Evolutionary conservation across 768 basidiomycete species (phyloP), one percentile per base, ranked within the genome.

Genomic region (Rhodosporidiobolus sp.): DNA sequence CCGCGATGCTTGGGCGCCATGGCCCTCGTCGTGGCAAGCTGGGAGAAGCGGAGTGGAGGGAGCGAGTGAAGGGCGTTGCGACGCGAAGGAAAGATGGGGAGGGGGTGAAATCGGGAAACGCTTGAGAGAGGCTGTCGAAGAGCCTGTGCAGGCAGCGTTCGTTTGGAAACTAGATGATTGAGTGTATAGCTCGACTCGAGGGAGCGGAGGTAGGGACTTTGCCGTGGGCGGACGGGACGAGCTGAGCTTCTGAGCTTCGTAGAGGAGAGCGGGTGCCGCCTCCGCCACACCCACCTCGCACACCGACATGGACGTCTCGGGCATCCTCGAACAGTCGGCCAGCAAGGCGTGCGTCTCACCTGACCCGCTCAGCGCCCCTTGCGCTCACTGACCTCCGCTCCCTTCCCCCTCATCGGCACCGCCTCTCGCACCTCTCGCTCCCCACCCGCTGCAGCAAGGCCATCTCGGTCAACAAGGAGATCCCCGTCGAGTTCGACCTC

Each of bases 381-480:
- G 28, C 53, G 11, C 49, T 20, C 11, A 26, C 38, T 52, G 35
- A 48, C 53, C 11, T 14, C 34, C 4, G n/a, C 28, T 43, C 38
- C 1, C 45, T n/a, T 28, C 45, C 35, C 49, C 43, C 48, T 12
- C n/a, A 9, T 45, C 48, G n/a, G 28, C 22, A 53, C 46, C 38
- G n/a, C 30, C 20, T 22, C 7, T 38, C 7, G 35, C 55, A 30
- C 0, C 10, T 28, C 53, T 35, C 5, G 38, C 45, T 10, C 20
- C n/a, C 45, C 16, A 22, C 30, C 2, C 34, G 4, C n/a, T n/a
- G 6, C 76, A 92, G 90, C 80, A 87, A 88, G 82, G 85, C 88
- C 45, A 83, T 86, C 49, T 81, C 83, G 46, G 88, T 91, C 67
- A 88, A 91, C 80, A 92, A 90, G 80, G 90, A 91, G 63, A 88